Conservation (phyloP, 2,329 filamentous ascomycete species). For the Penicillium sp. region DNA sequence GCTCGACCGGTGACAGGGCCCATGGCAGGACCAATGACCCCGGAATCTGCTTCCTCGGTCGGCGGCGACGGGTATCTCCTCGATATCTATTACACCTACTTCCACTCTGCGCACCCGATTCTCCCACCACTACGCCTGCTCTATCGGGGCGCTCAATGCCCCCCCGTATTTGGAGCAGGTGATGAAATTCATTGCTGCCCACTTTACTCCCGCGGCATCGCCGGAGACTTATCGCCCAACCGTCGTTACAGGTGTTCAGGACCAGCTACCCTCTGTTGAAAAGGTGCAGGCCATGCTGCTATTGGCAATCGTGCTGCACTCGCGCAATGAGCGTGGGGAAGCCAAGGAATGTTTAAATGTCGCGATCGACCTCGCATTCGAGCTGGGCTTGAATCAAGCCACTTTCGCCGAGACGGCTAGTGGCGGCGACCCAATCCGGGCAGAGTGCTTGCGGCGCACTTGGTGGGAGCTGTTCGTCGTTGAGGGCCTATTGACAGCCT, state of each 20-base stretch:
- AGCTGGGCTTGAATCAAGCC: slow-evolving; percentile 74
- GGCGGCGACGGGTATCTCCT: slow-evolving; percentile 49
- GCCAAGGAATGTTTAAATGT: slow-evolving; percentile 68
- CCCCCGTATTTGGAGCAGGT: slow-evolving; percentile 56
- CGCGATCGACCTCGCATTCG: slow-evolving; percentile 72
- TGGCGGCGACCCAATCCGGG: slow-evolving; percentile 66
- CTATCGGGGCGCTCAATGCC: slow-evolving; percentile 42
- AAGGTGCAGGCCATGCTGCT: slow-evolving; percentile 79
- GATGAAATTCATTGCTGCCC: slow-evolving; percentile 61
- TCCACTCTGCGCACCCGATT: slow-evolving; percentile 61
- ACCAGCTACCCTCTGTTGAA: slow-evolving; percentile 56
- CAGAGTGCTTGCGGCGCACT: slow-evolving; percentile 83
- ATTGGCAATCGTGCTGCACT: slow-evolving; percentile 76
- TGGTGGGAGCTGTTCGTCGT: slow-evolving; percentile 89
- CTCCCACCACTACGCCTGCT: slow-evolving; percentile 54
- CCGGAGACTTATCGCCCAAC: slow-evolving; percentile 50
- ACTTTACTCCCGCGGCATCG: slow-evolving; percentile 54
- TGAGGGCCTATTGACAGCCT: slow-evolving; percentile 81
- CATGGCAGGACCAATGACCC: slow-evolving; percentile 37
- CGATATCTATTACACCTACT: slow-evolving; percentile 60
- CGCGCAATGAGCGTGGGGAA: slow-evolving; percentile 70
- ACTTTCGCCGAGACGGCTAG: slow-evolving; percentile 68
- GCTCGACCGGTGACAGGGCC: slow-evolving; percentile 25
- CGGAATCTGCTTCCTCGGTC: slow-evolving; percentile 40
- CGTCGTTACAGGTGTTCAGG: slow-evolving; percentile 36